A percentile compares a stretch with the other conserved stretches of the same genome.
Conservation (phyloP, 2,329 filamentous ascomycete genomes). For the Amesomyces nigricolor region DNA sequence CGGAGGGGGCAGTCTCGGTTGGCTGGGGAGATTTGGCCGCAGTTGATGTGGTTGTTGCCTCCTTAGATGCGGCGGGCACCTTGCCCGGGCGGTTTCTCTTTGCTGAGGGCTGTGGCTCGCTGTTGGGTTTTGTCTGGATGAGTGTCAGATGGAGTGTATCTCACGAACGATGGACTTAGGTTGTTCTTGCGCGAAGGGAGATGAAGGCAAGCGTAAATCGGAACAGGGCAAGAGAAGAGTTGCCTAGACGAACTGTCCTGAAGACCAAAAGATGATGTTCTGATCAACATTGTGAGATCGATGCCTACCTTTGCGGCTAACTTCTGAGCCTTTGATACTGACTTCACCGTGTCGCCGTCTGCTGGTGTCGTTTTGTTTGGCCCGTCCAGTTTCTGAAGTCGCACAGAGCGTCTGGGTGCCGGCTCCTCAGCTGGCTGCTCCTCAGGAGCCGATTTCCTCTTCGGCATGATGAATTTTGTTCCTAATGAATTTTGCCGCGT, state of each 20-base stretch:
- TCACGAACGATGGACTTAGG: too few relatives aligned
- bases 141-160: neutral
- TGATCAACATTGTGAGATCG: too few relatives aligned
- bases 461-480: conserved; percentile 17
- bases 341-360: neutral
- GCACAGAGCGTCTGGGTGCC: conserved; percentile 20
- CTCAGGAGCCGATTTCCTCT: conserved; percentile 18
- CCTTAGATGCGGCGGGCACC: neutral
- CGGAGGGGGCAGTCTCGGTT: neutral
- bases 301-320: neutral
- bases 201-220: neutral
- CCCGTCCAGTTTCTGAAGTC: conserved; percentile 4
- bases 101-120: conserved; percentile 3
- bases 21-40: neutral
- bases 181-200: too few relatives aligned
- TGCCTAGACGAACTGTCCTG: too few relatives aligned
- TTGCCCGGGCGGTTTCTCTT: conserved; percentile 11
- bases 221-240: too few relatives aligned
- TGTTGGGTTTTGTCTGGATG: neutral
- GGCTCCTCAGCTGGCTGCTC: conserved; percentile 7
- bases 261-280: too few relatives aligned
- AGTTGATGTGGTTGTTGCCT: neutral
- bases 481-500: neutral
- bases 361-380: neutral
- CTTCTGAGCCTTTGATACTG: neutral